These are phyloP conservation scores for Kodamaea kaohsiungensis DNA, from an alignment of 805 yeast species.

Conservation along the genomic window DNA sequence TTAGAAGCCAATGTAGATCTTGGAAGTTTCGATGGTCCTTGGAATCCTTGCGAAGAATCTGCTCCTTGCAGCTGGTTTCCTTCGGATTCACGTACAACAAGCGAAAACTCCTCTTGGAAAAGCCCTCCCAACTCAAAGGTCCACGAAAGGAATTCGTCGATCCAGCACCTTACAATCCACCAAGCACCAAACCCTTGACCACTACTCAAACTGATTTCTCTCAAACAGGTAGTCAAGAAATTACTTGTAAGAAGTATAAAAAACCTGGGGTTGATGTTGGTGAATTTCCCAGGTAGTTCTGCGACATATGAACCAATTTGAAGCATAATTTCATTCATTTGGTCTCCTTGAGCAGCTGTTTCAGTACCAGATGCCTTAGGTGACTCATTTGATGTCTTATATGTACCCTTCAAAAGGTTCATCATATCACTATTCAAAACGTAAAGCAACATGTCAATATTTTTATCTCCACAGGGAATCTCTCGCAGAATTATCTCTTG, in stretches of 20 bases:
- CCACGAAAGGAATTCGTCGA: conserved; percentile 71
- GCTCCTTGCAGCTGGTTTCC: conserved; percentile 8
- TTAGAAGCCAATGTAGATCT: background rate
- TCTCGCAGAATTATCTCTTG: conserved; percentile 48
- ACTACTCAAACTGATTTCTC: conserved; percentile 61
- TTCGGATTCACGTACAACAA: background rate
- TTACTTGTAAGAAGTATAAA: conserved; percentile 55
- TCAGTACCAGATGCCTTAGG: background rate
- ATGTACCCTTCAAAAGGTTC: conserved; percentile 11
- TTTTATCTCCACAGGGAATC: conserved; percentile 47
- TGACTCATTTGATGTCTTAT: background rate
- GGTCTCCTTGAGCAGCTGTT: background rate
- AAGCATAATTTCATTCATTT: conserved; percentile 11
- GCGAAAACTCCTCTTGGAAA: conserved; percentile 32
- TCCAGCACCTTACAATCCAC: conserved; percentile 79
- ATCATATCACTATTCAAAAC: conserved; percentile 33
- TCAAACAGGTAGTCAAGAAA: conserved; percentile 55
- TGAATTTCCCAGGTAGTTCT: conserved; percentile 48
- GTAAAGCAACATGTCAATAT: conserved; percentile 30
- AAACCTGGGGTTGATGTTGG: conserved; percentile 53
- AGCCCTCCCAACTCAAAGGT: conserved; percentile 63
- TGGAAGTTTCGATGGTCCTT: conserved; percentile 4
- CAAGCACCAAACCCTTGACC: conserved; percentile 67
- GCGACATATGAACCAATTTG: conserved; percentile 30
- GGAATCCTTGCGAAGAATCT: conserved; percentile 5